Base-by-base conservation (phyloP, 306 rosid genomes). In the Quercus cerris region DNA sequence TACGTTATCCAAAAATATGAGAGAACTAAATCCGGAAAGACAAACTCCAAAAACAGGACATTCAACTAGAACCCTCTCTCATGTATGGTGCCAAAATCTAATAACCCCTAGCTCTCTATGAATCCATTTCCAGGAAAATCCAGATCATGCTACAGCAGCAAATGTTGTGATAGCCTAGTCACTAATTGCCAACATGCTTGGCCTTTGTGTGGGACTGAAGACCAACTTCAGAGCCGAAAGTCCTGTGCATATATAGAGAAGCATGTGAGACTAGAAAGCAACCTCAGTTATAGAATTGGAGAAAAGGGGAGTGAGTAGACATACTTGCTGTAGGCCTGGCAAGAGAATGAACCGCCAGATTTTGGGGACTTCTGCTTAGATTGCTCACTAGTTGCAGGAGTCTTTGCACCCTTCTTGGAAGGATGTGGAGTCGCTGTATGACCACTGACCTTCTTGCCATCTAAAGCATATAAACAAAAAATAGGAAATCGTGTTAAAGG, bases 351-450 rank as follows among this genome's bases (percentile, higher is more conserved):
- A 62, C 93, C 93, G 25, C 80, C 92, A 13, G 99, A 91, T 73
- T 93, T 94, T 3, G 96, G 94, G 13, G 89, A 67, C 76, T 87
- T 85, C 5, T 31, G 63, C 83, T 90, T 93, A 17, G 79, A 33
- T 51, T 81, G 62, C 8, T 75, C 84, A 0, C 56, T 35, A 35
- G 74, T 85, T 20, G 30, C 86, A 3, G 91, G 86, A 28, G 90
- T 78, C 87, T 95, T 93, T 49, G 63, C 91, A 15, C 71, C 86
- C 51, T 91, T 91, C 94, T 95, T 95, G 27, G 71, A 82, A 6
- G 99, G 97, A 79, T 91, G 94, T 18, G 98, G 98, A 18, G 98
- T 95, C 2, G 83, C 92, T 0, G 82, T 75, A 68, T 89, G 97
- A 28, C 75, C 97, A 19, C 83, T 59, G 9, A 35, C 9, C 87